These are phyloP conservation scores for Spinacia oleracea DNA, from an alignment of 179 eudicot genomes.

Conservation along the genomic window DNA sequence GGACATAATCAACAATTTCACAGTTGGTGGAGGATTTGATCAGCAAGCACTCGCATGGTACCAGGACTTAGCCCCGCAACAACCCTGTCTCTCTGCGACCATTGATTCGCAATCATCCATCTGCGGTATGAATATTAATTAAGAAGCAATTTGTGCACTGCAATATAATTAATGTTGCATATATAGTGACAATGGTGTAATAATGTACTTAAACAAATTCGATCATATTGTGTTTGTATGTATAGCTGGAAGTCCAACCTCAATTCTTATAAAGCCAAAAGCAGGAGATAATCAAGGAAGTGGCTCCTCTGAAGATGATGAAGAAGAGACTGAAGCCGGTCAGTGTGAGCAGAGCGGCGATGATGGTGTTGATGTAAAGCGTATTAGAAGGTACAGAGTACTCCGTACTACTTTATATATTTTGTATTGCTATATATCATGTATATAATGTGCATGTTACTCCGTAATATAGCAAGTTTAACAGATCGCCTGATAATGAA, in stretches of 20 bases:
- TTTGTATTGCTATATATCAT: not conserved
- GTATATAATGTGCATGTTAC: too few species aligned
- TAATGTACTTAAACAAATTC: not conserved
- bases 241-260: constrained; percentile 70
- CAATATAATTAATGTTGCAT: not conserved
- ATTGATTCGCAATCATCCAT: constrained; percentile 82
- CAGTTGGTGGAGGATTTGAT: constrained; percentile 36
- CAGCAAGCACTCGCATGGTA: constrained; percentile 39
- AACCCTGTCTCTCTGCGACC: constrained; percentile 44
- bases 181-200: not conserved
- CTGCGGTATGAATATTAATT: constrained; percentile 47
- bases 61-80: constrained; percentile 39
- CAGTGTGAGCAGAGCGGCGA: constrained; percentile 68
- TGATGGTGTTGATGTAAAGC: constrained; percentile 48
- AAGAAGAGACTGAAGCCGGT: constrained; percentile 67
- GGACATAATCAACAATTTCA: constrained; percentile 48
- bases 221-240: not conserved
- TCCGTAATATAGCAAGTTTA: too few species aligned
- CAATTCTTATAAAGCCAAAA: constrained; percentile 49
- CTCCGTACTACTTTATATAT: not conserved
- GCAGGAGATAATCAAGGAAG: constrained; percentile 56
- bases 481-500: not conserved
- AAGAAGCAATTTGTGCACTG: not conserved
- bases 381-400: constrained; percentile 57
- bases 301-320: constrained; percentile 90